Conservation (phyloP, 768 basidiomycete species). For the Panaeolus cyanescens region DNA sequence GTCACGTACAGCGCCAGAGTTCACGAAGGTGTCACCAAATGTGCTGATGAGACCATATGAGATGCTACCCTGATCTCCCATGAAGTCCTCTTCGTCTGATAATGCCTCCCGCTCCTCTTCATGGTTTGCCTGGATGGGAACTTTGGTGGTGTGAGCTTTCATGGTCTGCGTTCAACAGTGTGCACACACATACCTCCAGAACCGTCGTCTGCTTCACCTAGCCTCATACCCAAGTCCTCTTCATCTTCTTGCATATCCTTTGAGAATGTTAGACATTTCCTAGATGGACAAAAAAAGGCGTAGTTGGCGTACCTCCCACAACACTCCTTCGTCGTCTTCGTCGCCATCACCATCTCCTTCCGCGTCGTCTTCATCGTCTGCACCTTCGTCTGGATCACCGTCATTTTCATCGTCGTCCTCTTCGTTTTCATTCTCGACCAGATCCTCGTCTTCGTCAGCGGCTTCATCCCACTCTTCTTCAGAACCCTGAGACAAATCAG, state of each 20-base stretch:
- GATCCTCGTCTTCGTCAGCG: conserved; percentile 71
- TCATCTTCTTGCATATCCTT: conserved; percentile 58
- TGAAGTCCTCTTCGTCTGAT: conserved; percentile 67
- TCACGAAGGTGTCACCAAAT: conserved; percentile 54
- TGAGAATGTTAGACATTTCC: conserved; percentile 1
- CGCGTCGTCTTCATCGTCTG: conserved; percentile 45
- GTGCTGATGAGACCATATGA: conserved; percentile 55
- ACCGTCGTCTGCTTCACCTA: conserved; percentile 60
- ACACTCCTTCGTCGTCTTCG: conserved; percentile 31
- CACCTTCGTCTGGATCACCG: conserved; percentile 52
- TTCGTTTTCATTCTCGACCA: conserved; percentile 50
- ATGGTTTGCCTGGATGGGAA: conserved; percentile 59
- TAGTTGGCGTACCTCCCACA: conserved; percentile 34
- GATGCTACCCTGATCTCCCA: conserved; percentile 34
- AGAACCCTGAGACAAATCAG: conserved; percentile 56
- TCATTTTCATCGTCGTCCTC: conserved; percentile 55
- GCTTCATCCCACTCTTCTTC: conserved; percentile 67
- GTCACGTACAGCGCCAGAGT: conserved; percentile 41
- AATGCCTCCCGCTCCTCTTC: conserved; percentile 65
- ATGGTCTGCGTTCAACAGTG: background rate
- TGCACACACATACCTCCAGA: conserved; percentile 45
- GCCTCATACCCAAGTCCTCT: conserved; percentile 42
- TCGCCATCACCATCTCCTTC: conserved; percentile 22
- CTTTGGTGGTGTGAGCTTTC: conserved; percentile 14
- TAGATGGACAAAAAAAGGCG: background rate